These are phyloP conservation scores for Alternaria brassicae DNA, from an alignment of 2,329 filamentous ascomycete genomes.

Conservation along the genomic window DNA sequence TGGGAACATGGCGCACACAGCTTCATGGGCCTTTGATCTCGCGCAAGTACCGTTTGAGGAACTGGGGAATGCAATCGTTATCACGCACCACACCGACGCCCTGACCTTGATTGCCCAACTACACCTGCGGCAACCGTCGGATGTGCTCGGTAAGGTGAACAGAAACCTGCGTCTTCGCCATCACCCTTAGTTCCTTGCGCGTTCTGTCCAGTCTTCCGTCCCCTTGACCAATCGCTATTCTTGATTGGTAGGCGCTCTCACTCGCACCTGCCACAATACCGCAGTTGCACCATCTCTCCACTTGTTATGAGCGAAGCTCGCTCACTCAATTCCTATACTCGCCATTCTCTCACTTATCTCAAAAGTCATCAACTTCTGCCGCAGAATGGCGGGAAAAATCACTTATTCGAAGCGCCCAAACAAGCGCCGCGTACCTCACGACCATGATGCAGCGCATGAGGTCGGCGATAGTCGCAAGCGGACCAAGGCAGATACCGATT, in stretches of 20 bases:
- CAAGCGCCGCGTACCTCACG: slow-evolving; percentile 16
- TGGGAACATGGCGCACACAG: slow-evolving; percentile 5
- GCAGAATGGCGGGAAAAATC: slow-evolving; percentile 23
- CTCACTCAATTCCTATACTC: slow-evolving; percentile 2
- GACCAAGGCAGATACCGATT: slow-evolving; percentile 18
- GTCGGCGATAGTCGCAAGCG: slow-evolving; percentile 25
- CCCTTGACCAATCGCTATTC: not conserved
- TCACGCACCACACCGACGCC: not conserved
- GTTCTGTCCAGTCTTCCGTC: not conserved
- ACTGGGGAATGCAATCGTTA: not conserved
- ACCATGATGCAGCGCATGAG: slow-evolving; percentile 14
- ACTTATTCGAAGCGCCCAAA: slow-evolving; percentile 29
- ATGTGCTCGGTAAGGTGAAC: not conserved
- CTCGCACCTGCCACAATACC: slow-evolving; percentile 15
- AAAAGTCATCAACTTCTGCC: slow-evolving; percentile 13
- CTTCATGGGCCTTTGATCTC: not conserved
- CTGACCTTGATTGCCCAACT: not conserved
- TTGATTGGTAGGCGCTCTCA: not conserved
- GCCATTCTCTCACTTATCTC: slow-evolving; percentile 15
- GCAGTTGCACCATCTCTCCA: slow-evolving; percentile 12
- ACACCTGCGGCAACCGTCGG: not conserved
- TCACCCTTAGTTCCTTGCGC: not conserved
- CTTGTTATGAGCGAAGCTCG: slow-evolving; percentile 4
- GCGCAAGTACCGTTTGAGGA: slow-evolving; percentile 5
- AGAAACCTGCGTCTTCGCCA: not conserved